These are phyloP conservation scores for Gossypium schwendimanii DNA, from an alignment of 441 rosid genomes.

Conservation along the genomic window DNA sequence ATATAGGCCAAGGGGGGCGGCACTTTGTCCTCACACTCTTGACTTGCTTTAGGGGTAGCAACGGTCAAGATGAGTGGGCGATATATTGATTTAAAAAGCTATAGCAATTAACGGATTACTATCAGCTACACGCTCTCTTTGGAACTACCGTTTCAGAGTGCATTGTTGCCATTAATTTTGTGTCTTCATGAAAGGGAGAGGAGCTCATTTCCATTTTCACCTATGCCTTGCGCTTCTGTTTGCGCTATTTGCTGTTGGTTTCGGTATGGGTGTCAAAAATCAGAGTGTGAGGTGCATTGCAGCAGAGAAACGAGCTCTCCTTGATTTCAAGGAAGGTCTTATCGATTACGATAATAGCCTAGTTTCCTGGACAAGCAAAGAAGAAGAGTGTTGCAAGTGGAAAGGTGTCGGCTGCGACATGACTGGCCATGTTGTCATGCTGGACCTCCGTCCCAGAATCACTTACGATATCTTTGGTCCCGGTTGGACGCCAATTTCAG, in stretches of 20 bases:
- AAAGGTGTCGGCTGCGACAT: constrained; percentile 6
- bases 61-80: too few species aligned
- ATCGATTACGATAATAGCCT: background rate
- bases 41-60: background rate
- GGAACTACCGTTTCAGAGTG: background rate
- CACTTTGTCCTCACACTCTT: background rate
- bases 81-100: too few species aligned
- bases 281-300: background rate
- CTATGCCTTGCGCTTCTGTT: background rate
- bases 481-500: background rate
- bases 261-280: background rate
- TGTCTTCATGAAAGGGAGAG: background rate
- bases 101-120: too few species aligned
- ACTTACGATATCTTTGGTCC: too few species aligned
- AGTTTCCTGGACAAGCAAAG: background rate
- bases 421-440: constrained; percentile 9
- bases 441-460: background rate
- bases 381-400: constrained; percentile 16
- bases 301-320: constrained; percentile 12
- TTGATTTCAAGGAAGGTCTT: constrained; percentile 1
- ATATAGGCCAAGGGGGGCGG: background rate
- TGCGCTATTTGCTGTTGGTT: background rate
- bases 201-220: background rate
- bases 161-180: background rate
- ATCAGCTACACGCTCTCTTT: too few species aligned